Evolutionary conservation across 345 rosid species (phyloP).

Genomic region (Luvunga scandens): DNA sequence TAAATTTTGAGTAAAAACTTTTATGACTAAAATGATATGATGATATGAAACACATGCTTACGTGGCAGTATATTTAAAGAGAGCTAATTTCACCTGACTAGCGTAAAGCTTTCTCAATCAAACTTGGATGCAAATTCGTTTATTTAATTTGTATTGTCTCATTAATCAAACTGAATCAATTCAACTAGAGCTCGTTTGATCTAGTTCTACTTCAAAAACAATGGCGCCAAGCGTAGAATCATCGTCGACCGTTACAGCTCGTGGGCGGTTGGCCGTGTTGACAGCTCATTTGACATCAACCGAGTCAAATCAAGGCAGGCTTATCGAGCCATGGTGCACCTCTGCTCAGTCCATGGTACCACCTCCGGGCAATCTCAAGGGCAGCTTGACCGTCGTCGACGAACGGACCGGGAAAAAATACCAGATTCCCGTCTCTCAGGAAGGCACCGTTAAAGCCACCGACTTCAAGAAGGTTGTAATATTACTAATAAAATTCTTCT

Average conservation of each 20-base stretch:
- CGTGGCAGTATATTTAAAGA: background rate
- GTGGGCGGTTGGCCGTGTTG: conserved; percentile 64
- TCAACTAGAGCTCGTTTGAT: background rate
- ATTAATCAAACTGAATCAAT: background rate
- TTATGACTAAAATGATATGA: background rate
- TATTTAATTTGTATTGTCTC: background rate
- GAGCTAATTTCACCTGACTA: background rate
- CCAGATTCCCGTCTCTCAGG: conserved; percentile 49
- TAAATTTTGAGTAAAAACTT: too few relatives aligned
- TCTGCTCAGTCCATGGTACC: conserved; percentile 37
- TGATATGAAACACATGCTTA: background rate
- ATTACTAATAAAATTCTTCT: background rate
- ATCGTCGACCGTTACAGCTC: conserved; percentile 29
- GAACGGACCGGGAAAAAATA: conserved; percentile 74
- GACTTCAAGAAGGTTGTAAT: conserved; percentile 68
- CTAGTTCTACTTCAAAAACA: background rate
- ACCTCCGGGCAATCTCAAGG: conserved; percentile 55
- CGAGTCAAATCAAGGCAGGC: conserved; percentile 10
- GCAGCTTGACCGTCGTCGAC: conserved; percentile 60
- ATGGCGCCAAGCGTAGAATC: conserved; percentile 26
- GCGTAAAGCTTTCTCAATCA: background rate
- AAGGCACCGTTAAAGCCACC: conserved; percentile 76
- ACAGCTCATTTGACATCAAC: conserved; percentile 50
- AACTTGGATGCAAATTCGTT: background rate
- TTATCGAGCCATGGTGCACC: conserved; percentile 48